Percentiles rank a stretch among this genome's conserved stretches.
Evolutionary conservation across 179 eudicot species (phyloP).

Genomic region (Nepenthes alata): DNA sequence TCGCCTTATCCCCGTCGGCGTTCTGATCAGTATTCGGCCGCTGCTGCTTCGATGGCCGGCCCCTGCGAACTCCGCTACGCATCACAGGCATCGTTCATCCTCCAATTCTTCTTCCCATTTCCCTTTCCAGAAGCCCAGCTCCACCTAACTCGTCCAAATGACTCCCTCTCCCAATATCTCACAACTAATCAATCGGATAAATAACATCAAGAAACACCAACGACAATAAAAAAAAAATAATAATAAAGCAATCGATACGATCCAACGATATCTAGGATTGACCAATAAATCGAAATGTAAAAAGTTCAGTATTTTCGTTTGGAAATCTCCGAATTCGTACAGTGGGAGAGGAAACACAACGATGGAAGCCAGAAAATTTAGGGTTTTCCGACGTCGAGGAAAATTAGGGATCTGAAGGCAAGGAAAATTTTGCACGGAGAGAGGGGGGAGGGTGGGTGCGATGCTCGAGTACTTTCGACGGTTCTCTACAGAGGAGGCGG

Average conservation of each 20-base stretch:
- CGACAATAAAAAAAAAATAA: too few species aligned
- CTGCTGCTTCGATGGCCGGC: conserved; percentile 34
- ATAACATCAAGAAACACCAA: too few species aligned
- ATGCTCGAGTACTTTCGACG: neutral
- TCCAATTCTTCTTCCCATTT: conserved; percentile 13
- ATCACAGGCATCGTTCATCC: conserved; percentile 53
- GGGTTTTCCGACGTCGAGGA: conserved; percentile 1
- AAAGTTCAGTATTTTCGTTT: neutral
- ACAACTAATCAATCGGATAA: too few species aligned
- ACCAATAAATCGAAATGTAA: neutral
- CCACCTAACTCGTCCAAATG: neutral
- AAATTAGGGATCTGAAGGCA: conserved; percentile 7
- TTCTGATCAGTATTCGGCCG: neutral
- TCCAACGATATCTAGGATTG: too few species aligned
- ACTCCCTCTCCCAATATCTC: neutral
- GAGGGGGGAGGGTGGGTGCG: neutral
- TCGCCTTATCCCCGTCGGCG: conserved; percentile 21
- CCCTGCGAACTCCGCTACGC: conserved; percentile 53
- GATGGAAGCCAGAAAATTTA: neutral
- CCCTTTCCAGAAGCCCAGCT: neutral
- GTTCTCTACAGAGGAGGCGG: neutral
- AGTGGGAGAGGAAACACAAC: too few species aligned
- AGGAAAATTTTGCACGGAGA: neutral
- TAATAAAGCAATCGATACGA: too few species aligned
- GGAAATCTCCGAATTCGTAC: neutral